Conservation (phyloP, 345 rosid genomes). For the Barbarea vulgaris region DNA sequence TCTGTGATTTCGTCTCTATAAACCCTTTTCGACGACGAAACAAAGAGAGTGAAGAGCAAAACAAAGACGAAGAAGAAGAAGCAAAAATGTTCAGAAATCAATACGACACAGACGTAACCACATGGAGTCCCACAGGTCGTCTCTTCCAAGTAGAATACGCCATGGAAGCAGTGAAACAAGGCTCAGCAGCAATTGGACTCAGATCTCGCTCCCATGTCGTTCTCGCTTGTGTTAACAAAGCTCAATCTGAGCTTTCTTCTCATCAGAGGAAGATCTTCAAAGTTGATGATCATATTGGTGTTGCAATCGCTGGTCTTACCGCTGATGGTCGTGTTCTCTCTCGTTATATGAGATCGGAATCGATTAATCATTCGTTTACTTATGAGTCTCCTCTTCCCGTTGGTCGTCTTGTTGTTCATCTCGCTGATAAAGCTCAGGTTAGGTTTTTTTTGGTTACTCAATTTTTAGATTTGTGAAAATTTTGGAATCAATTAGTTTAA, state of each 20-base stretch:
- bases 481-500: not conserved
- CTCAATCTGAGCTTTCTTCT: slow-evolving; percentile 92
- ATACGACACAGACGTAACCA: slow-evolving; percentile 97
- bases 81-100: slow-evolving; percentile 87
- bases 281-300: slow-evolving; percentile 97
- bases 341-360: slow-evolving; percentile 94
- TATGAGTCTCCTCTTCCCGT: slow-evolving; percentile 98
- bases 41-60: not conserved
- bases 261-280: slow-evolving; percentile 99
- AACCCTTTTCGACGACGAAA: slow-evolving; percentile 16
- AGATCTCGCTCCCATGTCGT: slow-evolving; percentile 97
- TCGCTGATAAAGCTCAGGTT: slow-evolving; percentile 99
- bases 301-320: slow-evolving; percentile 95
- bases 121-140: slow-evolving; percentile 99
- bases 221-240: slow-evolving; percentile 88
- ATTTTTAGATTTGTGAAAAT: not conserved
- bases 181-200: slow-evolving; percentile 98
- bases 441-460: not conserved
- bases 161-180: slow-evolving; percentile 99
- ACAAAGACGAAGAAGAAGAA: not conserved
- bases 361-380: slow-evolving; percentile 80
- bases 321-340: slow-evolving; percentile 98
- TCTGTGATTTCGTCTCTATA: not conserved
- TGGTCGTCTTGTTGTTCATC: slow-evolving; percentile 93
- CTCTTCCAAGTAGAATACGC: slow-evolving; percentile 98